A percentile compares a stretch with the other conserved stretches of the same genome.
Conservation (phyloP, 108 stramenopile species). For the Cylindrotheca fusiformis region DNA sequence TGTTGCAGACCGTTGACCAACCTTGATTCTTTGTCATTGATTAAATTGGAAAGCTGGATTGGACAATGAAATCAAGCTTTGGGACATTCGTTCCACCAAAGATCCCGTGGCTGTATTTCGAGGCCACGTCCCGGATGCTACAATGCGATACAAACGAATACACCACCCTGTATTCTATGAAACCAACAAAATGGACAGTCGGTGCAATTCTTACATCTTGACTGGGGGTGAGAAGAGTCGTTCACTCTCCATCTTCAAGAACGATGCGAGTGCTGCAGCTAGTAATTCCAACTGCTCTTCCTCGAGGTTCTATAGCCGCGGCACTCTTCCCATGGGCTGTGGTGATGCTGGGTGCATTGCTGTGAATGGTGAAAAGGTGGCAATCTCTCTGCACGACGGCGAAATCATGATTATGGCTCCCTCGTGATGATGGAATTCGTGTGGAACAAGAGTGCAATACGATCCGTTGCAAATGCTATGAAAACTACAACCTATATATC, state of each 20-base stretch:
- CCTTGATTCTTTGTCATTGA: too few relatives aligned
- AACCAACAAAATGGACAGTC: background rate
- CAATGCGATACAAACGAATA: constrained; percentile 46
- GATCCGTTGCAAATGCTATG: too few relatives aligned
- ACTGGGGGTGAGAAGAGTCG: constrained; percentile 57
- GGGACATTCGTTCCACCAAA: constrained; percentile 21
- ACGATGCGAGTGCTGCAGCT: background rate
- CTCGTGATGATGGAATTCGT: too few relatives aligned
- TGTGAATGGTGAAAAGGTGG: constrained; percentile 38
- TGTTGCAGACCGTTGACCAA: too few relatives aligned
- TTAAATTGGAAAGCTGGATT: constrained; percentile 46
- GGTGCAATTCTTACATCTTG: constrained; percentile 37
- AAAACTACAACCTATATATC: too few relatives aligned
- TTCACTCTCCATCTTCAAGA: constrained; percentile 52
- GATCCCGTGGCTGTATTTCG: constrained; percentile 8
- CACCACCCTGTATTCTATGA: constrained; percentile 58
- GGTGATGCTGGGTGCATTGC: constrained; percentile 61
- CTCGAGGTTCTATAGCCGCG: constrained; percentile 46
- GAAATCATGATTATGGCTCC: constrained; percentile 59
- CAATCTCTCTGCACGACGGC: constrained; percentile 56
- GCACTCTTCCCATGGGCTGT: constrained; percentile 48
- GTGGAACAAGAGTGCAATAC: too few relatives aligned
- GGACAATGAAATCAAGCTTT: constrained; percentile 33
- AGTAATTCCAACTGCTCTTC: background rate
- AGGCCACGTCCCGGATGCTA: constrained; percentile 39